Evolutionary conservation across 352 stramenopile species (phyloP), one percentile per base, ranked within the genome.

Genomic region (Pythium aristosporum): DNA sequence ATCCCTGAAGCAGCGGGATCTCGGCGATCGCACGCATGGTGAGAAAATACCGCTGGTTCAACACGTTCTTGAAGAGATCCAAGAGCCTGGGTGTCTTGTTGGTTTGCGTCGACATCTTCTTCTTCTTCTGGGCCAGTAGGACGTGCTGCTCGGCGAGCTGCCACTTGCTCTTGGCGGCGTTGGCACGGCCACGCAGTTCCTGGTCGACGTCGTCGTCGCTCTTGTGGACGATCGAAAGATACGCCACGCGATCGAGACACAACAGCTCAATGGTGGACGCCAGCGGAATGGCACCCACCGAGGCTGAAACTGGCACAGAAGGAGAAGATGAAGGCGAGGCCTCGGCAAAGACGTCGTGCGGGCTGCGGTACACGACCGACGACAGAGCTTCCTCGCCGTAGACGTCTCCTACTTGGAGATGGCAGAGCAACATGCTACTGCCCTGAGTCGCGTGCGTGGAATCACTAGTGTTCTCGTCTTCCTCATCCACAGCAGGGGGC

Each of bases 11-110:
- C 30, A 83, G 25, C 1, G 80, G 79, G 9, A 88, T 82, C 8
- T 80, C 75, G 5, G 77, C 62, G 36, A 89, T 74, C 4, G 73
- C 70, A 1, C 79, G 73, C 71, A 86, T 84, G 2, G 77, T 89
- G 13, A 88, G 53, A 52, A 79, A 77, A 55, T 73, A 85, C 5
- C 80, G 76, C 58, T 89, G 80, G 48, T 89, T 88, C 5, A 89
- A 47, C 12, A 89, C 82, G 53, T 88, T 89, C 46, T 81, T 75
- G 63, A 88, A 87, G 9, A 89, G 65, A 16, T 87, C 67, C 21
- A 88, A 85, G 18, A 89, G 69, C 46, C 81, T 87, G 13, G 76
- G 75, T 5, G 64, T 69, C 37, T 79, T 82, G 10, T 55, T 41
- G 15, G 57, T 20, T 23, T 55, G 36, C 23, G 47, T 8, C 21